Base-by-base conservation (phyloP, 768 basidiomycete species). In the Botryobasidium botryosum region DNA sequence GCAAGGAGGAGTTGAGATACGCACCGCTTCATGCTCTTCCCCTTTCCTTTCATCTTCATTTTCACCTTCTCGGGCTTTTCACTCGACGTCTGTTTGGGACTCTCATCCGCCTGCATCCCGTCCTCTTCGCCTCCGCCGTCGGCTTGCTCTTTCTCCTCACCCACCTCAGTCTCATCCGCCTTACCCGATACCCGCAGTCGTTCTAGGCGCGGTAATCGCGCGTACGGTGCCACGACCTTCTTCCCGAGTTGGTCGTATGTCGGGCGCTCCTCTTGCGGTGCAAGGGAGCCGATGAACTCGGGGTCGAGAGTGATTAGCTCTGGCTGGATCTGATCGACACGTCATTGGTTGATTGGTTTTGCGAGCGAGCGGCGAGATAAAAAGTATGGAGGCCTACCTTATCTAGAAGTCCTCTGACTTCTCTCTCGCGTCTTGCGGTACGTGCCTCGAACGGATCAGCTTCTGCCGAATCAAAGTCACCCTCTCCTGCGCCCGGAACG, bases 381-480 rank as follows among this genome's bases (percentile, higher is more conserved):
- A n/a, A n/a, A n/a, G n/a, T 43, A 25, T 26, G 32, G 15, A 24
- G 18, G 51, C 62, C 6, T 18, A 80, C 79, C 71, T 92, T 91
- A 60, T 99, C 92, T 49, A 99, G 64, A 10, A 99, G 71, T 35
- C 68, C 71, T 58, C 83, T 79, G 55, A 97, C 87, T 60, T 97
- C 94, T 46, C 84, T 69, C 64, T 97, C 94, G 44, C 84, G 69
- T 46, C 88, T 63, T 18, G 81, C 69, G 50, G 74, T 77, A 59
- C 71, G 75, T 55, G 78, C 73, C 61, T 99, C 92, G 64, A 82
- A 96, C 2, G 91, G 88, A 71, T 99, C 91, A 0, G 87, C 85
- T 60, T 97, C 94, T 12, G 70, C 60, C 47, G 80, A 83, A 56
- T 99, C 94, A 58, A 90, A 92, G 67, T 94, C 90, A 37, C 91